Percentiles rank a stretch among this genome's conserved stretches.
Conservation (phyloP, 2,329 filamentous ascomycete species). For the Chaetomium globosum region DNA sequence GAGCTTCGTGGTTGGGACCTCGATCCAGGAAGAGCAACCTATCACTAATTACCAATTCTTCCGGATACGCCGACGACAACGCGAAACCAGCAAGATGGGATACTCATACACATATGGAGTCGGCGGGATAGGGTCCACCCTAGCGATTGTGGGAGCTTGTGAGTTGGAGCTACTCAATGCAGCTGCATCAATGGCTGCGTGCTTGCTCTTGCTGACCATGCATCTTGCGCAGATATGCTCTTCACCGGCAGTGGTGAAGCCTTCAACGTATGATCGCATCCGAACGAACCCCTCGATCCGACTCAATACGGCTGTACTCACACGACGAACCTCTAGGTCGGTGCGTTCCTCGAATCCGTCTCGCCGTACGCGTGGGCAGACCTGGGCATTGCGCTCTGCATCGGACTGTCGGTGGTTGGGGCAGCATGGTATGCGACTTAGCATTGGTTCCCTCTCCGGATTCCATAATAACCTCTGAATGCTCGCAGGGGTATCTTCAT, state of each 20-base stretch:
- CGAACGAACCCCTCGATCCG: constrained; percentile 9
- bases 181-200: constrained; percentile 6
- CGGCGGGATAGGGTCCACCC: constrained; percentile 67
- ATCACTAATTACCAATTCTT: constrained; percentile 3
- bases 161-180: constrained; percentile 46
- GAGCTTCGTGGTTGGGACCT: constrained; percentile 1
- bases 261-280: constrained; percentile 72
- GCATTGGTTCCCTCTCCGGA: background rate
- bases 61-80: constrained; percentile 8
- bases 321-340: constrained; percentile 61
- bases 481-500: constrained; percentile 90
- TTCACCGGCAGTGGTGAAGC: constrained; percentile 94
- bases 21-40: constrained; percentile 10
- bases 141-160: constrained; percentile 79
- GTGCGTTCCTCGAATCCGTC: constrained; percentile 88
- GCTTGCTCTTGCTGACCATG: constrained; percentile 26
- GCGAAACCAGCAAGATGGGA: constrained; percentile 58
- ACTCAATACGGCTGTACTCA: constrained; percentile 17
- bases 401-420: constrained; percentile 92
- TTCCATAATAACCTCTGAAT: constrained; percentile 16
- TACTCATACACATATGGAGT: constrained; percentile 64
- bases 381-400: constrained; percentile 89
- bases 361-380: constrained; percentile 94
- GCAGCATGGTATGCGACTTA: constrained; percentile 78
- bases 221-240: constrained; percentile 77